Base-by-base conservation (phyloP, 768 basidiomycete species). In the Lactarius hatsudake region DNA sequence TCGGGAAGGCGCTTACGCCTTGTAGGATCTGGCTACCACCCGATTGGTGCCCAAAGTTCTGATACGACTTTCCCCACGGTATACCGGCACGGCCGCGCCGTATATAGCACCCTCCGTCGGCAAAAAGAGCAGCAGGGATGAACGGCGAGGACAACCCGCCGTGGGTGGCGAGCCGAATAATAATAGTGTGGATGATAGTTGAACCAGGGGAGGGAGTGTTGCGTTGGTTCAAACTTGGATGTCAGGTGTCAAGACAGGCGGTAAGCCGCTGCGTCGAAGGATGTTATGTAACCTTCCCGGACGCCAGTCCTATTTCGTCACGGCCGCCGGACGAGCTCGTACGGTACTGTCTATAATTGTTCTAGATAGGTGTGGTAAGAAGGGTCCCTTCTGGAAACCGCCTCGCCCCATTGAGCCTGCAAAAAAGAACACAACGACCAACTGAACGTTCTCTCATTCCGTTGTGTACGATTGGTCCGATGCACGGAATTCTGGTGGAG, bases 261-360 rank as follows among this genome's bases (percentile, higher is more conserved):
- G 67, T 68, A 68, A 68, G 67, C 54, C 67, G 59, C 62, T 63
- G 67, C 67, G 67, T 51, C 60, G 62, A 67, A 67, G 66, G 56
- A 3, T 13, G 12, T 53, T 23, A 59, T 28, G 56, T 26, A 54
- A 42, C n/a, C 48, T 34, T 26, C 20, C 61, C n/a, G 40, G 57
- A 43, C 51, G 26, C 32, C 60, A 55, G 55, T 38, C 62, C 45
- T 26, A 60, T 64, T 45, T 60, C 62, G 59, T 64, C 62, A 68
- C 59, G 62, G 53, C 20, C 58, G 62, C 62, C 66, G 66, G 9
- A 18, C 43, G 12, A 42, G 0, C 36, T 13, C 28, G 38, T 64
- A 67, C 57, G 62, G 15, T 40, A 17, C 38, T 65, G 20, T 55
- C 45, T 59, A 28, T 36, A 60, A 62, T 66, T 66, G 65, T 66